Conservation (phyloP, 495 filamentous ascomycete species). For the Platismatia glauca region DNA sequence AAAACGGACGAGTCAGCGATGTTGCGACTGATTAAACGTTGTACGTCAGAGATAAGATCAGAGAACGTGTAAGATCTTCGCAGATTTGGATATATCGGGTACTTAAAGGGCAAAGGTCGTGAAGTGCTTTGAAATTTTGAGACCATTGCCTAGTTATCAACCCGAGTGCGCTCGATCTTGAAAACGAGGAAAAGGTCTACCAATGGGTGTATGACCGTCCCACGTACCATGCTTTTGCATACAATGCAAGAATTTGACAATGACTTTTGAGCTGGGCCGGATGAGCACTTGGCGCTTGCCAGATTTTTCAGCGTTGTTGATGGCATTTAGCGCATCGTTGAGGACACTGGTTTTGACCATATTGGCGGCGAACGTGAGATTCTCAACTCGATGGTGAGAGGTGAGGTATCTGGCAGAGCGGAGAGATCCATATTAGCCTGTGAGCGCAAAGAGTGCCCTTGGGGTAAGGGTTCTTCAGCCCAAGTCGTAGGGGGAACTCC, state of each 20-base stretch:
- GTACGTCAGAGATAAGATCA: conserved; percentile 58
- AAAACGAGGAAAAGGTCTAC: not conserved
- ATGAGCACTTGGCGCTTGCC: conserved; percentile 98
- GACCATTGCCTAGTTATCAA: conserved; percentile 99
- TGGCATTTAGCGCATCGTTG: conserved; percentile 97
- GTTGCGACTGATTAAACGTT: conserved; percentile 90
- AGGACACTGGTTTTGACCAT: conserved; percentile 99
- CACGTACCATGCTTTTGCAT: conserved; percentile 98
- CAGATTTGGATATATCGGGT: conserved; percentile 74
- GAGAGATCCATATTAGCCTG: conserved; percentile 56
- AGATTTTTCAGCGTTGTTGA: conserved; percentile 99
- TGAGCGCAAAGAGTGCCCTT: conserved; percentile 93
- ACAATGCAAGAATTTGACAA: conserved; percentile 95
- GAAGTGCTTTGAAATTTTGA: conserved; percentile 43
- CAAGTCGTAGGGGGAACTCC: conserved; percentile 11
- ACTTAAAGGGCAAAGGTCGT: conserved; percentile 99
- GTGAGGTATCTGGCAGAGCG: conserved; percentile 64
- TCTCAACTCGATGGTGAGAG: conserved; percentile 67
- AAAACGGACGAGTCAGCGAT: conserved; percentile 32
- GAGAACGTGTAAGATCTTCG: conserved; percentile 95
- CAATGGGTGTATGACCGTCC: not conserved
- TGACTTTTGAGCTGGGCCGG: conserved; percentile 95
- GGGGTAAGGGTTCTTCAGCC: conserved; percentile 63
- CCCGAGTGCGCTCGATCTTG: conserved; percentile 48
- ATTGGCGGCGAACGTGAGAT: conserved; percentile 69